Evolutionary conservation across 306 rosid genomes (phyloP).

Genomic region (Pueraria montana): DNA sequence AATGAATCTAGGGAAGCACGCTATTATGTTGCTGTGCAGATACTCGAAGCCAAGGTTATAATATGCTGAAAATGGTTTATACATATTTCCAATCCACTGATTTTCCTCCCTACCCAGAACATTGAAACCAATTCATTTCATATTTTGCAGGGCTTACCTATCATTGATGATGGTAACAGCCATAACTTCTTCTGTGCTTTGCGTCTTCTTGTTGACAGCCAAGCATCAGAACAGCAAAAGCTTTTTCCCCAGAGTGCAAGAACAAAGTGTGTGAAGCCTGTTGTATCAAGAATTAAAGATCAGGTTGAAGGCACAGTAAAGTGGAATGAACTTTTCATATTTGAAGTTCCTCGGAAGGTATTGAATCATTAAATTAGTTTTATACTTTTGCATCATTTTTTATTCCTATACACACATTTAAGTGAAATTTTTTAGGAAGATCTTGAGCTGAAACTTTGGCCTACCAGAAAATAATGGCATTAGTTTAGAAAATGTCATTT

Average conservation of each 20-base stretch:
- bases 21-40: constrained; percentile 84
- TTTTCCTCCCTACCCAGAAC: constrained; percentile 32
- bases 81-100: not conserved
- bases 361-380: constrained; percentile 10
- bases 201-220: constrained; percentile 86
- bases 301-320: constrained; percentile 73
- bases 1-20: constrained; percentile 87
- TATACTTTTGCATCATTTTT: not conserved
- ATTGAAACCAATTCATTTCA: constrained; percentile 41
- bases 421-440: constrained; percentile 7
- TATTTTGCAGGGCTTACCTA: constrained; percentile 78
- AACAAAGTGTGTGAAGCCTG: constrained; percentile 94
- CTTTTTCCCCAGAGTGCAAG: constrained; percentile 99
- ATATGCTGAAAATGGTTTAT: constrained; percentile 43
- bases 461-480: not conserved
- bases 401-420: constrained; percentile 12
- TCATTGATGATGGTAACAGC: constrained; percentile 91
- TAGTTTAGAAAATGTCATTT: not conserved
- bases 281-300: constrained; percentile 54
- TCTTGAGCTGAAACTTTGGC: constrained; percentile 16
- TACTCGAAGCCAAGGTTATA: constrained; percentile 91
- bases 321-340: constrained; percentile 97
- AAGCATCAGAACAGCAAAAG: constrained; percentile 90
- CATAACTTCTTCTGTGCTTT: constrained; percentile 96
- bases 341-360: constrained; percentile 95